Evolutionary conservation across 2,329 filamentous ascomycete species (phyloP), one percentile per base, ranked within the genome.

Genomic region (Chaetomiaceae sp.): DNA sequence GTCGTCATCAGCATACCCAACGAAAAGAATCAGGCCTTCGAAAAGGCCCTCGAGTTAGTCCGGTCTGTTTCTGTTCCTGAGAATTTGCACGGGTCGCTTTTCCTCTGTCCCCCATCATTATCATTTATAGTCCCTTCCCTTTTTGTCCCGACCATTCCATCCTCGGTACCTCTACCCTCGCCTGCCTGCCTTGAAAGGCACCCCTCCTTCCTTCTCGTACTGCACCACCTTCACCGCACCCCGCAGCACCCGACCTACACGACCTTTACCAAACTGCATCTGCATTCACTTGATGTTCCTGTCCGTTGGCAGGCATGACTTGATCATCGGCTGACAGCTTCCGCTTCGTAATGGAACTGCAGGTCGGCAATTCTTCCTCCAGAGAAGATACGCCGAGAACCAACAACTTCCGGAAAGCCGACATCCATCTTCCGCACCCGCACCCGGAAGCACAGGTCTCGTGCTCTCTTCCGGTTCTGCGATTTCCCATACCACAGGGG

Each of bases 401-500:
- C 25, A 21, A 7, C 44, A 50, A 39, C 19, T 17, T 25, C 19
- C 38, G 16, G 40, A 45, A 19, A 51, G 17, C 35, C 37, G 40
- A 42, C 39, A 42, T 20, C 33, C 23, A 19, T 5, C 30, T 33
- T 31, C 41, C 34, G 16, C 48, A 21, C 13, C 31, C 46, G 2
- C 27, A 34, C 4, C 23, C 33, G 16, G 39, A 42, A 37, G 45
- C 53, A 16, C 52, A 53, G 35, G 58, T 69, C 27, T 70, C 71
- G 25, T 63, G 59, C 33, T 75, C 77, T 38, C 70, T 75, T 46
- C 76, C 77, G 4, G 72, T 70, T 23, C 71, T 83, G 40, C 75
- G 77, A 51, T 82, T 82, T 50, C 79, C 79, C 49, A 72, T 69
- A 38, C 79, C 79, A 0, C 71, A 75, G 60, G 79, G 77, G 47